Percentiles rank a stretch among this genome's conserved stretches.
Evolutionary conservation across 1,284 basidiomycete species (phyloP).

Genomic region (Ustilago bromivora): DNA sequence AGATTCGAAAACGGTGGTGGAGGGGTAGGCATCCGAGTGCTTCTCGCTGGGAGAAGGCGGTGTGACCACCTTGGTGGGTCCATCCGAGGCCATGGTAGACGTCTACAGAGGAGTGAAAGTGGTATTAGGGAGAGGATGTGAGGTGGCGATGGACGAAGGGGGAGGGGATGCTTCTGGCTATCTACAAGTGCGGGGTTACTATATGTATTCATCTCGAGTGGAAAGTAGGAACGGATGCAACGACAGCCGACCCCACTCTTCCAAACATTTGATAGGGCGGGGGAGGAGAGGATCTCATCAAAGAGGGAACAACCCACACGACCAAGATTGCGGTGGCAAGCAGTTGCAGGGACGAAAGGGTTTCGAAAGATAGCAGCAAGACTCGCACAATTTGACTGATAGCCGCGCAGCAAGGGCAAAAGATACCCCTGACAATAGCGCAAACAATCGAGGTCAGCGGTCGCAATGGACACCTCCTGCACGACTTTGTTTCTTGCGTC

Average conservation of each 20-base stretch:
- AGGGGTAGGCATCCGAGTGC: background rate
- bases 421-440: conserved; percentile 1
- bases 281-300: background rate
- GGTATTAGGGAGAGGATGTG: background rate
- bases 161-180: background rate
- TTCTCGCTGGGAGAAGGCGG: conserved; percentile 21
- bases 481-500: background rate
- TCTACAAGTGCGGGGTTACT: background rate
- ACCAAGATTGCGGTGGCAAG: background rate
- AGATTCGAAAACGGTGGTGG: conserved; percentile 15
- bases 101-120: background rate
- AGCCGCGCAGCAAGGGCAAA: background rate
- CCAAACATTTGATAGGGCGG: background rate
- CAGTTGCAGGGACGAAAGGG: background rate
- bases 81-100: conserved; percentile 6
- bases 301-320: background rate
- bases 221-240: conserved; percentile 6
- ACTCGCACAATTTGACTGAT: background rate
- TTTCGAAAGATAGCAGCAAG: background rate
- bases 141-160: background rate
- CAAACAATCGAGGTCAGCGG: background rate
- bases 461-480: background rate
- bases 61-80: conserved; percentile 4
- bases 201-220: conserved; percentile 3
- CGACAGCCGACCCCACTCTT: background rate